A percentile compares a stretch with the other conserved stretches of the same genome.
phyloP scores from a whole-genome alignment of 2,329 filamentous ascomycete genomes.

The Dendrostoma leiphaemia region DNA sequence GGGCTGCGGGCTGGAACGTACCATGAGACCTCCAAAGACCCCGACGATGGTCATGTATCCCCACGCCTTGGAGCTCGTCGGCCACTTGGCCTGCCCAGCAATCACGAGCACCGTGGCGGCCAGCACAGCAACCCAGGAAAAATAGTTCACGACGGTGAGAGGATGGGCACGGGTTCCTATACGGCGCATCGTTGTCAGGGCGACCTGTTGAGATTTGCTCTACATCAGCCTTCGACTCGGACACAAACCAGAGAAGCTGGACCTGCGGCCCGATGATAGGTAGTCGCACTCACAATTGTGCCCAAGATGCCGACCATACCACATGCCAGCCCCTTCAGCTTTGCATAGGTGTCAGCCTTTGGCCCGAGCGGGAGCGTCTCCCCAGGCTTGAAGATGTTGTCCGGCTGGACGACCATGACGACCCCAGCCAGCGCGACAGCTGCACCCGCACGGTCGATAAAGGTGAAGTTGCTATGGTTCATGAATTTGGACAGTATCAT shows the following conservation, averaged over 20 bases:
- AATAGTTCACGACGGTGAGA: conserved; percentile 13
- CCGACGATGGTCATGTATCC: conserved; percentile 66
- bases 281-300: conserved; percentile 6
- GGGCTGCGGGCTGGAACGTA: background rate
- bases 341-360: background rate
- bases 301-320: conserved; percentile 9
- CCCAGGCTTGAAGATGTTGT: background rate
- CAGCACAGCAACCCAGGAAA: conserved; percentile 12
- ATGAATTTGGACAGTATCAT: conserved; percentile 78
- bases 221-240: background rate
- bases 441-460: conserved; percentile 72
- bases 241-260: too few relatives aligned
- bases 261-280: too few relatives aligned
- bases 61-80: conserved; percentile 55
- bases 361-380: conserved; percentile 43
- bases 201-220: conserved; percentile 3
- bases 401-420: conserved; percentile 75
- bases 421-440: conserved; percentile 76
- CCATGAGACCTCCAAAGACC: conserved; percentile 72
- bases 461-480: conserved; percentile 73
- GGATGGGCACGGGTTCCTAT: conserved; percentile 12
- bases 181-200: conserved; percentile 23
- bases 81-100: conserved; percentile 44
- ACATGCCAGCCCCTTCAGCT: conserved; percentile 5
- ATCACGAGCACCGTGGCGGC: background rate